These are phyloP conservation scores for Polytrichum commune DNA, from an alignment of 225 moss, liverwort and hornwort genomes.

Conservation along the genomic window DNA sequence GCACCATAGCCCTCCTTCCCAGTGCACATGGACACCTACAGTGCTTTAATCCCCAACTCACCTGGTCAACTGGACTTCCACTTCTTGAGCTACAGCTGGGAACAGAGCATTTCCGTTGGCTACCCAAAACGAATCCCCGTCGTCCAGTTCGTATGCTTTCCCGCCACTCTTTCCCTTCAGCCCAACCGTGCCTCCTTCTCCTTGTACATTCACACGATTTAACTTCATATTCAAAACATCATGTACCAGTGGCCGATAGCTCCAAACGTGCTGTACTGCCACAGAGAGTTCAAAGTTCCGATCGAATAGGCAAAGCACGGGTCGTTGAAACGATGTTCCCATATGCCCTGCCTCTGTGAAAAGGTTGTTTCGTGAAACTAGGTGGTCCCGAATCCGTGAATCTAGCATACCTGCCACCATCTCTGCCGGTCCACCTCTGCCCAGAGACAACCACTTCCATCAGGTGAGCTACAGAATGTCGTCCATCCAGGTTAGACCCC, in stretches of 20 bases:
- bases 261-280: constrained; percentile 93
- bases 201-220: constrained; percentile 85
- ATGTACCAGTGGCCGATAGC: constrained; percentile 91
- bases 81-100: constrained; percentile 93
- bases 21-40: not conserved
- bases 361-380: constrained; percentile 92
- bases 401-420: constrained; percentile 91
- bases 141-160: constrained; percentile 88
- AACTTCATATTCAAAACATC: constrained; percentile 93
- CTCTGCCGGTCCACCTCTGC: constrained; percentile 91
- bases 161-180: constrained; percentile 65
- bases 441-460: constrained; percentile 9
- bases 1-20: not conserved
- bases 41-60: constrained; percentile 11
- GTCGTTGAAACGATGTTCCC: constrained; percentile 91
- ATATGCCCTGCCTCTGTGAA: constrained; percentile 98
- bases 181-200: constrained; percentile 56
- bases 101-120: constrained; percentile 77
- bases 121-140: constrained; percentile 85
- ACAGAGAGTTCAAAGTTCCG: constrained; percentile 94
- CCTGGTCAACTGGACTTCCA: constrained; percentile 64
- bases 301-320: constrained; percentile 87
- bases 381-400: constrained; percentile 78
- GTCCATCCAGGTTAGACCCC: no score
- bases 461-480: no score